These are phyloP conservation scores for Volvariella surrecta DNA, from an alignment of 1,284 basidiomycete species.

Conservation along the genomic window DNA sequence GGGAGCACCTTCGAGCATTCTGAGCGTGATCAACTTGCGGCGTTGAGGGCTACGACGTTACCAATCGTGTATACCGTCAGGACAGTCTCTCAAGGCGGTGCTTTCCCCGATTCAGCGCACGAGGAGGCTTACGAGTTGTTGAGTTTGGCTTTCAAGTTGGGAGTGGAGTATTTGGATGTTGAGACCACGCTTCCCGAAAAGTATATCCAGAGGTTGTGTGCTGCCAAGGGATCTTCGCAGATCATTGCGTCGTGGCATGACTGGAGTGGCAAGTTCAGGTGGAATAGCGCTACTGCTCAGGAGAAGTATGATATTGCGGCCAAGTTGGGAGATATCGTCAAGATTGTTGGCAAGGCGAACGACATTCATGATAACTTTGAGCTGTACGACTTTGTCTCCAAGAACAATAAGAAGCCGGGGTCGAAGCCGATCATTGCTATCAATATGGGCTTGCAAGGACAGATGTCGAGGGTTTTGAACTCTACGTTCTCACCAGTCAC, in stretches of 20 bases:
- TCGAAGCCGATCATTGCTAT: slow-evolving; percentile 85
- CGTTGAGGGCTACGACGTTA: slow-evolving; percentile 68
- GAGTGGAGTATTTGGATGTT: slow-evolving; percentile 91
- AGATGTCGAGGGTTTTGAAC: slow-evolving; percentile 87
- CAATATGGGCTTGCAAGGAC: slow-evolving; percentile 89
- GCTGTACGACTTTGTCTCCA: slow-evolving; percentile 65
- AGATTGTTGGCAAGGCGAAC: slow-evolving; percentile 85
- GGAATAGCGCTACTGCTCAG: slow-evolving; percentile 64
- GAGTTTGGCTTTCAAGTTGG: slow-evolving; percentile 72
- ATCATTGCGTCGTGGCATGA: slow-evolving; percentile 96
- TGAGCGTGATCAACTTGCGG: slow-evolving; percentile 79
- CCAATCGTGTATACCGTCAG: slow-evolving; percentile 93
- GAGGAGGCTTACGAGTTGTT: slow-evolving; percentile 77
- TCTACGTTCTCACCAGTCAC: slow-evolving; percentile 84
- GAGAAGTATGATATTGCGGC: slow-evolving; percentile 63
- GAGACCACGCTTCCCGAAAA: slow-evolving; percentile 75
- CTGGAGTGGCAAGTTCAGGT: slow-evolving; percentile 80
- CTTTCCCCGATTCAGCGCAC: slow-evolving; percentile 76
- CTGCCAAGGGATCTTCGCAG: slow-evolving; percentile 64
- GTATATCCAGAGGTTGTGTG: slow-evolving; percentile 50
- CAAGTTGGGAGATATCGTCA: slow-evolving; percentile 80
- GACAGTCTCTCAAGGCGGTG: slow-evolving; percentile 84
- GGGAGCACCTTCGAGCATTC: too few relatives aligned
- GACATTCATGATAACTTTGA: slow-evolving; percentile 74
- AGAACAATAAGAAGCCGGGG: slow-evolving; percentile 28